Base-by-base conservation (phyloP, 2,329 filamentous ascomycete species). In the Metarhizium guizhouense region DNA sequence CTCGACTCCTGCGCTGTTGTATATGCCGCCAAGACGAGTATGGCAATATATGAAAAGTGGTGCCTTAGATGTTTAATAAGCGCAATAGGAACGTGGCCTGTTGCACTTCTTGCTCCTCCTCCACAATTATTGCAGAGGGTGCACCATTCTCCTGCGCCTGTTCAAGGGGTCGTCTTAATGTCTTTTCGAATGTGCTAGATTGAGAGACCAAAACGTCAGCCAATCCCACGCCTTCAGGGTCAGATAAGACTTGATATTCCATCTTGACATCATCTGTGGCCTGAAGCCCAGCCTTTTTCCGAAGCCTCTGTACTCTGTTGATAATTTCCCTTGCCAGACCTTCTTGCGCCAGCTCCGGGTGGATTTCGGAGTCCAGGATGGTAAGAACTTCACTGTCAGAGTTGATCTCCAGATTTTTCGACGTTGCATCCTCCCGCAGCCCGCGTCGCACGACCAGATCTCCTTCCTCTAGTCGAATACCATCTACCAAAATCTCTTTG, bases 191-290 rank as follows among this genome's bases (percentile, higher is more conserved):
- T 38, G 81, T 75, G 48, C 76, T 70, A 25, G 80, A 73, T 66
- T 95, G 88, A 42, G 80, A 80, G 60, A 82, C 76, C 66, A 95
- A 90, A 3, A 85, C 85, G 54, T 80, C 77, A 56, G 80, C 82
- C 29, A 96, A 71, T 5, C 89, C 90, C 57, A 92, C 79, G 48
- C 83, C 80, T 2, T 94, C 88, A 0, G 89, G 88, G 66, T 96
- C 91, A 7, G 83, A 80, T 51, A 95, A 74, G 5, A 97, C 84
- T 56, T 79, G 80, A 74, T 96, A 97, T 70, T 95, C 88, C 88
- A 99, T 96, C 74, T 87, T 89, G 59, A 99, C 86, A 67, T 97
- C 94, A 67, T 99, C 94, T 0, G 93, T 97, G 1, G 91, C 85
- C 60, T 92, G 84, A 53, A 99, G 78, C 0, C 90, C 90, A 7